Evolutionary conservation across 441 rosid species (phyloP), one percentile per base, ranked within the genome.

Genomic region (Sinapis alba): DNA sequence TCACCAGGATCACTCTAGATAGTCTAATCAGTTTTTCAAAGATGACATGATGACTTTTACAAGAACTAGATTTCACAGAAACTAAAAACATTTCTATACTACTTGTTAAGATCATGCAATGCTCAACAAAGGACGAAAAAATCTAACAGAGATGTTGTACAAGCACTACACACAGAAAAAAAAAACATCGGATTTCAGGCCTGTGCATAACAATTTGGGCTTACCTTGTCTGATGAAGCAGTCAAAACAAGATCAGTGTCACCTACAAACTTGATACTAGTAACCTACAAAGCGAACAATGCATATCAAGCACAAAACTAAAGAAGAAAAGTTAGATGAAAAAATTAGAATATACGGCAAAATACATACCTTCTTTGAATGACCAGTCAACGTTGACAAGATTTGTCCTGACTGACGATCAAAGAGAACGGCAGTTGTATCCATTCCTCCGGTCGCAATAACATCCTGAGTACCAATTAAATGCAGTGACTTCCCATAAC

Each of bases 401-500:
- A 96, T 88, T 82, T 94, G 92, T 69, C 99, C 99, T 45, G 99
- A 94, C 50, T 87, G 73, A 51, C 90, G 90, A 82, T 96, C 91
- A 84, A 96, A 92, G 71, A 96, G 79, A 65, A 94, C 90, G 43
- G 97, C 94, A 78, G 87, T 88, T 51, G 96, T 69, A 83, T 96
- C 99, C 54, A 89, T 75, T 72, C 99, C 99, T 66, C 98, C 99
- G 16, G 98, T 89, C 32, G 96, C 99, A 83, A 94, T 87, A 75
- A 92, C 80, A 80, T 90, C 98, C 99, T 96, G 81, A 47, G 57
- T 60, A 78, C 19, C 26, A 70, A 63, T 30, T 47, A n/a, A 65
- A 66, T 53, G 67, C 65, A 78, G 18, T 66, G 28, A 45, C 28
- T 66, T 71, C 47, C 62, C 11, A 50, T 47, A 66, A 63, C 72